phyloP scores from a whole-genome alignment of 2,329 filamentous ascomycete species.

The Verticillium longisporum region DNA sequence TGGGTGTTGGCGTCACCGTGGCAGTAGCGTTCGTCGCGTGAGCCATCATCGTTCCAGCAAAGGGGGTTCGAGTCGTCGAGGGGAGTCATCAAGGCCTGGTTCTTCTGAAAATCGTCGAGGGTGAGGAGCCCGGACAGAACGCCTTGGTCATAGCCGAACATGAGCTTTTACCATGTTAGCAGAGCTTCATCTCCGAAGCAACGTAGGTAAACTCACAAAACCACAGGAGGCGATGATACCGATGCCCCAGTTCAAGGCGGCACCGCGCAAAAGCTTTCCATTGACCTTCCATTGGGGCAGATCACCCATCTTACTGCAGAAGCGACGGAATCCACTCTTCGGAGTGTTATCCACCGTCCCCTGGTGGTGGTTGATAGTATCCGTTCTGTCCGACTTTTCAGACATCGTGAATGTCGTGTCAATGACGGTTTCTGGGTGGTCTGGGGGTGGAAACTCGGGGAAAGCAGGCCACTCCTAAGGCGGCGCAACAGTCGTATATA shows the following conservation, averaged over 20 bases:
- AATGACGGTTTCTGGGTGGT: neutral
- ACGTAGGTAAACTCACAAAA: conserved; percentile 13
- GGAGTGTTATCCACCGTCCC: neutral
- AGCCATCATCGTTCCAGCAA: conserved; percentile 16
- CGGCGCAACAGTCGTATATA: neutral
- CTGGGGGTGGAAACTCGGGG: neutral
- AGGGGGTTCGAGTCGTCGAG: conserved; percentile 15
- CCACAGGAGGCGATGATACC: conserved; percentile 20
- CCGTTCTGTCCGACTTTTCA: neutral
- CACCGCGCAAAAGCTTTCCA: conserved; percentile 16
- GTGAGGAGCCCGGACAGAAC: conserved; percentile 20
- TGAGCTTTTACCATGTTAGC: neutral
- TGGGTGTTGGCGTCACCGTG: conserved; percentile 19
- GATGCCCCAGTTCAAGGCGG: conserved; percentile 17
- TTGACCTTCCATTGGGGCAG: conserved; percentile 17
- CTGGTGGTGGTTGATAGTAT: neutral
- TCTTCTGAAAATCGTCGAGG: conserved; percentile 18
- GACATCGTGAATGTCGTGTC: neutral
- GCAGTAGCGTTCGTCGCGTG: conserved; percentile 14
- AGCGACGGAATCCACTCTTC: conserved; percentile 6
- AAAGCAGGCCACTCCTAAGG: neutral
- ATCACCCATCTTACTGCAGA: conserved; percentile 13
- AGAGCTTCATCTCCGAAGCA: conserved; percentile 16
- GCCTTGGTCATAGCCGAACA: conserved; percentile 4
- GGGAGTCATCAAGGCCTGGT: conserved; percentile 18